Evolutionary conservation across 129 eudicot species (phyloP), one percentile per base, ranked within the genome.

Genomic region (Pittosporum tobira): DNA sequence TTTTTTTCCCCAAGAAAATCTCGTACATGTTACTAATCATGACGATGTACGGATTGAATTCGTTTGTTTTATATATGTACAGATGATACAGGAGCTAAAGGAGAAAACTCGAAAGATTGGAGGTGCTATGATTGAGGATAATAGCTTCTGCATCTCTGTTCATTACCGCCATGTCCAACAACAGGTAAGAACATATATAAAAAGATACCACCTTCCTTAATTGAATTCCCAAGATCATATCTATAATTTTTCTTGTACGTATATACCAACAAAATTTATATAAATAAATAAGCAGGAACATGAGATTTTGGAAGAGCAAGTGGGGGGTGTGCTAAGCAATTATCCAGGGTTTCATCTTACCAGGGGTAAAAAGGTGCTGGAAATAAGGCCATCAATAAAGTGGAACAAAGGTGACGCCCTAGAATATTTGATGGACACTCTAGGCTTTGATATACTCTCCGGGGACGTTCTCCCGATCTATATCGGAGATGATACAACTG

Each of bases 371-470:
- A 81, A 71, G 75, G 91, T 84, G 48, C 5, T 81, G 62, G 91
- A 88, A 62, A 77, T 88, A 13, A 68, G 94, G 36, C 96, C 96
- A 20, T 71, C 94, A 10, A 81, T 88, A 45, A 60, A 81, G 61
- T 88, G 96, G 96, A 88, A 88, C 77, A 84, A 88, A 68, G 94
- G 94, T 21, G 66, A 88, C 21, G 96, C 96, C 48, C 67, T 88
- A 3, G 74, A 61, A 51, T 84, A 84, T 51, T 65, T 84, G 54
- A 73, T 88, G 3, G 71, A 84, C 19, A 76, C 88, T 31, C 79
- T 88, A 16, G 94, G 88, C 3, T 71, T 81, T 26, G 52, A 68
- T 21, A 34, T 68, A 15, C 37, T 21, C 31, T 8, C 85, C 5
- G 28, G n/a, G 14, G 59, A 81, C 46, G 77, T 84, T 56, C 65